Evolutionary conservation across 2,329 filamentous ascomycete species (phyloP).

Genomic region (Xylariomycetidae sp.): DNA sequence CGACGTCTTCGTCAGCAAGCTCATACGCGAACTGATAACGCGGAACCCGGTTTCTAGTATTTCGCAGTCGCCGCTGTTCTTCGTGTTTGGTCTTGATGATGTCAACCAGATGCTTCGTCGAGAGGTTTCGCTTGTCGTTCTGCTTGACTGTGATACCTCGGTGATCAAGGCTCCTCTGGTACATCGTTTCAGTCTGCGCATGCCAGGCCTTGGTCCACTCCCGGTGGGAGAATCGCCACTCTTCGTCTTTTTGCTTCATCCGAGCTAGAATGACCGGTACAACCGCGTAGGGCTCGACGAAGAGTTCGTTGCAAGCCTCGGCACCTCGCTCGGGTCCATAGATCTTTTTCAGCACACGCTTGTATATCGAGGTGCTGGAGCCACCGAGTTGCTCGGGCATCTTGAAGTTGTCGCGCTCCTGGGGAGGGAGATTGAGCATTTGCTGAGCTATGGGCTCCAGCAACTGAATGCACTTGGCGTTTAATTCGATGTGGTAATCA

Average conservation of each 20-base stretch:
- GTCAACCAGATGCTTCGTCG: slow-evolving; percentile 82
- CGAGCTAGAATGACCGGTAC: slow-evolving; percentile 83
- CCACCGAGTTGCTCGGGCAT: slow-evolving; percentile 82
- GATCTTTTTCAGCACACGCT: slow-evolving; percentile 94
- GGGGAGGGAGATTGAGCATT: slow-evolving; percentile 70
- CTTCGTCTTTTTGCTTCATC: slow-evolving; percentile 92
- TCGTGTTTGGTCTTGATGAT: slow-evolving; percentile 91
- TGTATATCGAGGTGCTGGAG: slow-evolving; percentile 93
- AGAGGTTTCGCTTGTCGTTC: slow-evolving; percentile 84
- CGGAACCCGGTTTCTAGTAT: slow-evolving; percentile 53
- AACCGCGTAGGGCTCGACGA: slow-evolving; percentile 75
- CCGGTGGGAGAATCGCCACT: slow-evolving; percentile 93
- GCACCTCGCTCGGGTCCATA: slow-evolving; percentile 81
- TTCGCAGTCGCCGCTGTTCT: slow-evolving; percentile 72
- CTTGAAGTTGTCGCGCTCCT: slow-evolving; percentile 67
- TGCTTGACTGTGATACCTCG: slow-evolving; percentile 88
- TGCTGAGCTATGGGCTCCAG: slow-evolving; percentile 91
- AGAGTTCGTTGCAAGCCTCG: slow-evolving; percentile 82
- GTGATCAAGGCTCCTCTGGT: slow-evolving; percentile 93
- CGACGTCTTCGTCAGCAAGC: slow-evolving; percentile 65
- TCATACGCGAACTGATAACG: slow-evolving; percentile 70
- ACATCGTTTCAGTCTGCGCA: slow-evolving; percentile 87
- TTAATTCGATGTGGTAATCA: slow-evolving; percentile 96
- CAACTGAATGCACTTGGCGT: slow-evolving; percentile 89
- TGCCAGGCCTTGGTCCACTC: slow-evolving; percentile 99